Conservation (phyloP, 441 rosid species). For the Adansonia gregorii region DNA sequence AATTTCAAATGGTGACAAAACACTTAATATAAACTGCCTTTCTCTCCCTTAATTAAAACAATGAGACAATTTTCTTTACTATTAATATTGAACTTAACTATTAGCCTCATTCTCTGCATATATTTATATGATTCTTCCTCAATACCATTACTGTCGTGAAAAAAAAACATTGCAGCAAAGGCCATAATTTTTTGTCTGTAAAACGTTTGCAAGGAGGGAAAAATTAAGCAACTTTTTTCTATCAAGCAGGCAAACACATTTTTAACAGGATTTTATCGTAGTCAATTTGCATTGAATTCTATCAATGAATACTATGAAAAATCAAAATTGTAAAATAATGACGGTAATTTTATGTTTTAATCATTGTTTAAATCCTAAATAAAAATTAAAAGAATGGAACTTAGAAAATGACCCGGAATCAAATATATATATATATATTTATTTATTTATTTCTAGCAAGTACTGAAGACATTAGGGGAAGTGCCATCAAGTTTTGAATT, state of each 20-base stretch:
- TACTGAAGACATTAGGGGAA: neutral
- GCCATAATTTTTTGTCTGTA: neutral
- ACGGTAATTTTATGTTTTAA: too few species aligned
- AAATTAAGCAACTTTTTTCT: too few species aligned
- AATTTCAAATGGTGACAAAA: conserved; percentile 20
- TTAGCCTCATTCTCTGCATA: conserved; percentile 12
- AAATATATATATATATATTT: too few species aligned
- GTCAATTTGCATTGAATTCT: too few species aligned
- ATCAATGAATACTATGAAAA: too few species aligned
- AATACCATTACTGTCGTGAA: neutral
- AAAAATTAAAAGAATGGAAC: too few species aligned
- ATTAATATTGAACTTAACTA: neutral
- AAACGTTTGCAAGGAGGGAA: neutral
- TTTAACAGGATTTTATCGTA: too few species aligned
- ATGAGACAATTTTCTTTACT: neutral
- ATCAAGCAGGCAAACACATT: too few species aligned
- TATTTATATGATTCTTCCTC: neutral
- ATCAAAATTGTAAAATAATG: too few species aligned
- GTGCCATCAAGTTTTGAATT: neutral
- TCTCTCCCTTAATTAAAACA: conserved; percentile 1
- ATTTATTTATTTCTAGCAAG: too few species aligned
- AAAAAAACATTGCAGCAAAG: neutral
- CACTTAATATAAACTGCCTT: conserved; percentile 17
- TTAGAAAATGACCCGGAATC: too few species aligned
- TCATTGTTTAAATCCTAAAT: too few species aligned